Percentiles rank a stretch among this genome's conserved stretches.
Evolutionary conservation across 495 filamentous ascomycete species (phyloP).

Genomic region (Podospora pseudopauciseta): DNA sequence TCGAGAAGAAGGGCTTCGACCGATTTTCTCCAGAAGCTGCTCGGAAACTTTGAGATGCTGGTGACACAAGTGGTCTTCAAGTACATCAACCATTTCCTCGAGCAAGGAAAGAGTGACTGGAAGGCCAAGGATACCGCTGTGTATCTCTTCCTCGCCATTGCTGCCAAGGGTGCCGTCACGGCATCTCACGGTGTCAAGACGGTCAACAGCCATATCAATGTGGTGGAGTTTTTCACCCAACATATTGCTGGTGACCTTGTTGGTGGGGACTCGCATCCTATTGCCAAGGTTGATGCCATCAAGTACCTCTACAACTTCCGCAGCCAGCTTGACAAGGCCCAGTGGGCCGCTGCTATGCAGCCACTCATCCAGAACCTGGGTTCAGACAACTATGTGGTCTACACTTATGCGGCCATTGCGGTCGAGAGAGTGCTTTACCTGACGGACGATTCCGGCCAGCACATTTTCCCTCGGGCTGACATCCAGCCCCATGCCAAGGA

Average conservation of each 20-base stretch:
- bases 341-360: slow-evolving; percentile 85
- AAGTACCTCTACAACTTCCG: slow-evolving; percentile 96
- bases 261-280: slow-evolving; percentile 63
- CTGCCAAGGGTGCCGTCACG: slow-evolving; percentile 83
- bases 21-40: slow-evolving; percentile 83
- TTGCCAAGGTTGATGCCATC: slow-evolving; percentile 95
- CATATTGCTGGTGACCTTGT: slow-evolving; percentile 83
- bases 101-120: slow-evolving; percentile 73
- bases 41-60: slow-evolving; percentile 77
- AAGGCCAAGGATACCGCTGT: slow-evolving; percentile 95
- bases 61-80: slow-evolving; percentile 77
- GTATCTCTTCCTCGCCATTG: slow-evolving; percentile 91
- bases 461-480: slow-evolving; percentile 67
- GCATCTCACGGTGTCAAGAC: slow-evolving; percentile 80
- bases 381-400: slow-evolving; percentile 87
- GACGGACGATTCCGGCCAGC: slow-evolving; percentile 64
- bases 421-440: slow-evolving; percentile 85
- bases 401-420: slow-evolving; percentile 93
- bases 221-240: slow-evolving; percentile 88
- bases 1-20: slow-evolving; percentile 88
- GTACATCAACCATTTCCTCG: slow-evolving; percentile 78
- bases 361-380: slow-evolving; percentile 85
- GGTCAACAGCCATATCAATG: slow-evolving; percentile 78
- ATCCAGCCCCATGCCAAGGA: slow-evolving; percentile 79
- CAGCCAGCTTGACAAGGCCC: slow-evolving; percentile 76